Conservation (phyloP, 805 yeast genomes). For the Ogataea dorogensis region DNA sequence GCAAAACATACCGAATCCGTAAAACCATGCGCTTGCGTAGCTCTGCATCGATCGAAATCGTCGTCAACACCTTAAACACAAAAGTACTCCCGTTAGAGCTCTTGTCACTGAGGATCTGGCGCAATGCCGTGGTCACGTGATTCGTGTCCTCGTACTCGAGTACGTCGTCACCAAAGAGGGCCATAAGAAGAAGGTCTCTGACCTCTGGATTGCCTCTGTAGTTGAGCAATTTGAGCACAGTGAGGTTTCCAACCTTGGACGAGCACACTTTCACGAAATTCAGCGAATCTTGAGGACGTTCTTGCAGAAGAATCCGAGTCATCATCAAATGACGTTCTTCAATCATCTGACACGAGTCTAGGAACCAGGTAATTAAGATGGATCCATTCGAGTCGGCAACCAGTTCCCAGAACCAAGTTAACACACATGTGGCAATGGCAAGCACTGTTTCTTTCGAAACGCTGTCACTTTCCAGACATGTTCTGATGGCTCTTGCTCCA, state of each 20-base stretch:
- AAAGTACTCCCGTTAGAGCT: conserved; percentile 68
- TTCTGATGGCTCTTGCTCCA: conserved; percentile 93
- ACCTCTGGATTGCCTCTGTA: conserved; percentile 64
- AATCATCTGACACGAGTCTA: conserved; percentile 70
- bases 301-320: conserved; percentile 24
- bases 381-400: conserved; percentile 87
- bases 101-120: conserved; percentile 61
- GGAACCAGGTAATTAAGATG: conserved; percentile 85
- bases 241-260: conserved; percentile 73
- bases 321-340: conserved; percentile 66
- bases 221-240: conserved; percentile 75
- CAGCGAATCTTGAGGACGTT: conserved; percentile 11
- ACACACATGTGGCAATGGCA: conserved; percentile 72
- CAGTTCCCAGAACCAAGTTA: conserved; percentile 73
- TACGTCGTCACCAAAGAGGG: conserved; percentile 55
- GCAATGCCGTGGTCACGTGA: conserved; percentile 25
- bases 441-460: conserved; percentile 66
- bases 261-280: conserved; percentile 28
- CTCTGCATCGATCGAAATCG: conserved; percentile 61
- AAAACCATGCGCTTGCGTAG: conserved; percentile 55
- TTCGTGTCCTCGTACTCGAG: conserved; percentile 29
- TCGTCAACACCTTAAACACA: conserved; percentile 72
- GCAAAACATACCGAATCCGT: conserved; percentile 61
- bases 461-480: conserved; percentile 80
- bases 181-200: conserved; percentile 57